Evolutionary conservation across 169 alveolate genomes (phyloP), one percentile per base, ranked within the genome.

Genomic region (Plasmodium falciparum): DNA sequence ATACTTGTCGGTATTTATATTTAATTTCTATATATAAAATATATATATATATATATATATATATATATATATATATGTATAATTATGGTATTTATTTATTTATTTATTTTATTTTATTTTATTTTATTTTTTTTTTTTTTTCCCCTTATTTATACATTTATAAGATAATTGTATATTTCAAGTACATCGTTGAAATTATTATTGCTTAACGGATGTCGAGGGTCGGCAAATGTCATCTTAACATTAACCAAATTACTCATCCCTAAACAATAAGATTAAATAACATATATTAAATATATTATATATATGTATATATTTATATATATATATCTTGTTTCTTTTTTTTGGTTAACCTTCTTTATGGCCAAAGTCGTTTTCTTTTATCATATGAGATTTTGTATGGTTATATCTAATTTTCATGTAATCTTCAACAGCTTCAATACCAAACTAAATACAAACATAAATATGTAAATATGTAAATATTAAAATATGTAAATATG

Each of bases 181-280:
- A 86, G 54, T 43, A 86, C 17, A 86, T 86, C 76, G 8, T 67
- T 12, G 52, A 59, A 86, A 22, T 72, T 63, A 24, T 86, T 86
- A 5, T 62, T 15, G 78, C 92, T 86, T 52, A 72, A 61, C 13
- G 92, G 92, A 22, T 86, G 92, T 11, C 92, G 66, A 17, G 92
- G 92, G 58, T 86, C 92, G 1, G 88, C 83, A 86, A 86, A 86
- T 13, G 43, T 63, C 62, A 73, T 71, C 17, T 71, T 86, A 12
- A 71, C 69, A 72, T 61, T 86, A 54, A 86, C 65, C 12, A 86
- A 65, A 26, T 58, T 22, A 50, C 22, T 61, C 8, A 52, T 88
- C 70, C 39, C 26, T 54, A 2, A 63, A 43, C 20, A 13, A 13
- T 50, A 49, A 17, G 17, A 62, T 33, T 61, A 59, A 12, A 13